phyloP scores from a whole-genome alignment of 2,329 filamentous ascomycete genomes.

The Ophiognomonia clavigignenti-juglandacearum region DNA sequence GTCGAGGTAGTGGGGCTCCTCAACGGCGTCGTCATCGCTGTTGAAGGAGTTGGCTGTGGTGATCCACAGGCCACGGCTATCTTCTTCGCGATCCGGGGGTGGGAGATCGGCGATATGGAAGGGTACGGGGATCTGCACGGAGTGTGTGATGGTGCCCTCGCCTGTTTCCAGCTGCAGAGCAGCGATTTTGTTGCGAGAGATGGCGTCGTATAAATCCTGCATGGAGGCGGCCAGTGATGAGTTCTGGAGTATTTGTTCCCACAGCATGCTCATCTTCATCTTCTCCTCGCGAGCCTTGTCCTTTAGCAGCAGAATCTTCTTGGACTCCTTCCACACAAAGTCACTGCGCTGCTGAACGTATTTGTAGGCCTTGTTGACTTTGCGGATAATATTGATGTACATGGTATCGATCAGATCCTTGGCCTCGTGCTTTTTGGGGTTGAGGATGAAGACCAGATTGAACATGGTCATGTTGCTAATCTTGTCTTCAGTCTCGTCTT shows the following conservation, averaged over 20 bases:
- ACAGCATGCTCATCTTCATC: slow-evolving; percentile 60
- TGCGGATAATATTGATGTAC: slow-evolving; percentile 85
- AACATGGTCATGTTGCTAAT: slow-evolving; percentile 88
- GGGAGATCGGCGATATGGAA: slow-evolving; percentile 71
- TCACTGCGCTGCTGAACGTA: slow-evolving; percentile 86
- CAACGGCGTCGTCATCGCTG: slow-evolving; percentile 57
- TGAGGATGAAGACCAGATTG: slow-evolving; percentile 89
- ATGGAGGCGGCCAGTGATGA: slow-evolving; percentile 81
- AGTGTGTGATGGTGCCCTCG: slow-evolving; percentile 54
- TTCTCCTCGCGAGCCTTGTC: slow-evolving; percentile 71
- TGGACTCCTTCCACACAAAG: slow-evolving; percentile 89
- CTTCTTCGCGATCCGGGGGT: slow-evolving; percentile 55
- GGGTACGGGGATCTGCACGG: slow-evolving; percentile 60
- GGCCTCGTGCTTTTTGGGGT: slow-evolving; percentile 72
- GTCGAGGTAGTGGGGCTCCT: slow-evolving; percentile 66
- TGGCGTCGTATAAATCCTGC: slow-evolving; percentile 73
- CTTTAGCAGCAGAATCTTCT: slow-evolving; percentile 74
- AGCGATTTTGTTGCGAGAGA: slow-evolving; percentile 81
- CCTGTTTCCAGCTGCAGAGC: slow-evolving; percentile 69
- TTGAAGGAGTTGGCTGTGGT: slow-evolving; percentile 78
- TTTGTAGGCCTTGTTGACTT: slow-evolving; percentile 87
- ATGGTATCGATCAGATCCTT: slow-evolving; percentile 69
- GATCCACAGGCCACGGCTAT: slow-evolving; percentile 74
- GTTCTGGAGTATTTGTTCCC: slow-evolving; percentile 64
- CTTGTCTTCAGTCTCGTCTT: slow-evolving; percentile 54